Base-by-base conservation (phyloP, 148 eudicot species). In the Rhododendron ferrugineum region DNA sequence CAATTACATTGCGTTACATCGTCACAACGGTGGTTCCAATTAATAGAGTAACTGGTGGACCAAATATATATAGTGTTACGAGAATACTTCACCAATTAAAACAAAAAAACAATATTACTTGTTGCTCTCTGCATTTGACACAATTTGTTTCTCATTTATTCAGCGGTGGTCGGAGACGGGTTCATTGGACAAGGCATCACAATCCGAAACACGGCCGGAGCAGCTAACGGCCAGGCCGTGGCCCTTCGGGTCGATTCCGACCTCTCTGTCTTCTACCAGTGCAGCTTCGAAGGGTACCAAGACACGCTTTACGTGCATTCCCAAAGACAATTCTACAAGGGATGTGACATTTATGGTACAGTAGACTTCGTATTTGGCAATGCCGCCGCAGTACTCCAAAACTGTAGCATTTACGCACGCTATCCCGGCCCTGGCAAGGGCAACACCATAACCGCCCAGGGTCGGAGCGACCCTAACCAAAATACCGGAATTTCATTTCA, bases 151-250 rank as follows among this genome's bases (percentile, higher is more conserved):
- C 4, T 8, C 36, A 44, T 58, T 14, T n/a, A 42, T 85, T 34
- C 92, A 95, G 98, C 93, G 28, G 94, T 84, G 0, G 76, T 84
- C 0, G 95, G 95, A 14, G 92, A 87, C 64, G 86, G 92, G 16
- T 94, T 95, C 42, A 95, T 95, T 8, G 98, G 94, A 0, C 93
- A 89, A n/a, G 98, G 92, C 62, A 88, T 95, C 68, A 94, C 98
- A 11, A 89, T 95, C 42, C 84, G 90, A 37, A 95, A 95, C 89
- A 94, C 93, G 0, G 98, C 98, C 47, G 98, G 98, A 8, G 84
- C 97, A 14, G 22, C 87, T 1, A 94, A 93, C 58, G 92, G 92
- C 82, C 98, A 95, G 84, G 98, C 97, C 0, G 98, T 95, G 77
- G 98, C 98, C 2, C 83, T 95, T 28, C 95, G 96, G 11, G 90